Evolutionary conservation across 192 early-diverging fungal genomes (phyloP).

Genomic region (Fimicolochytrium jonesii): DNA sequence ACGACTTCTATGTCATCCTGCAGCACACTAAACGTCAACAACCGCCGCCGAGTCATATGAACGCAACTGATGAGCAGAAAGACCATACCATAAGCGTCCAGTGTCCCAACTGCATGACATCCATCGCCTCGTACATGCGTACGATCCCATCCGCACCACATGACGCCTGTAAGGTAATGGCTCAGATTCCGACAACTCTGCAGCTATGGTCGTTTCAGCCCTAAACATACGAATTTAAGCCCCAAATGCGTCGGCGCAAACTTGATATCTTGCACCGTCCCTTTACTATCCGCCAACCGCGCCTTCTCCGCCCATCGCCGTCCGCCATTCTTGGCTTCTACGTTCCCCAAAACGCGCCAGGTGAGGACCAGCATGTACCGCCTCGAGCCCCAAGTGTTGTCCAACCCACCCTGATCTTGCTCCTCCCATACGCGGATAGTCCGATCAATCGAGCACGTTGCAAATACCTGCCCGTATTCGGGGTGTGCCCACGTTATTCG

Average conservation of each 20-base stretch:
- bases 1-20: constrained; percentile 35
- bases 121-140: constrained; percentile 82
- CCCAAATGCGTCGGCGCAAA: constrained; percentile 83
- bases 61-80: neutral
- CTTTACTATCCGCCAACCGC: constrained; percentile 61
- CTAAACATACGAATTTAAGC: constrained; percentile 76
- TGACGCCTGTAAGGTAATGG: constrained; percentile 60
- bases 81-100: constrained; percentile 66
- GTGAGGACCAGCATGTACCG: neutral
- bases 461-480: constrained; percentile 90
- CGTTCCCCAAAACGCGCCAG: neutral
- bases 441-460: constrained; percentile 88
- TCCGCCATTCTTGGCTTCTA: constrained; percentile 19
- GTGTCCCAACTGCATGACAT: constrained; percentile 66
- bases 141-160: constrained; percentile 77
- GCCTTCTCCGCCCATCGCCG: constrained; percentile 67
- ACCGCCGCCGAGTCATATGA: neutral
- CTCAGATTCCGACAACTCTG: neutral
- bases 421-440: constrained; percentile 92
- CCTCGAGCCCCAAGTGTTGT: neutral
- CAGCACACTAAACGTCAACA: no score
- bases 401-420: constrained; percentile 55
- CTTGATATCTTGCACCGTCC: constrained; percentile 79
- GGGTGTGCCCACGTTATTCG: constrained; percentile 94
- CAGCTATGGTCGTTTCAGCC: neutral